phyloP scores from a whole-genome alignment of 169 alveolate species.

The Eimeria falciformis region DNA sequence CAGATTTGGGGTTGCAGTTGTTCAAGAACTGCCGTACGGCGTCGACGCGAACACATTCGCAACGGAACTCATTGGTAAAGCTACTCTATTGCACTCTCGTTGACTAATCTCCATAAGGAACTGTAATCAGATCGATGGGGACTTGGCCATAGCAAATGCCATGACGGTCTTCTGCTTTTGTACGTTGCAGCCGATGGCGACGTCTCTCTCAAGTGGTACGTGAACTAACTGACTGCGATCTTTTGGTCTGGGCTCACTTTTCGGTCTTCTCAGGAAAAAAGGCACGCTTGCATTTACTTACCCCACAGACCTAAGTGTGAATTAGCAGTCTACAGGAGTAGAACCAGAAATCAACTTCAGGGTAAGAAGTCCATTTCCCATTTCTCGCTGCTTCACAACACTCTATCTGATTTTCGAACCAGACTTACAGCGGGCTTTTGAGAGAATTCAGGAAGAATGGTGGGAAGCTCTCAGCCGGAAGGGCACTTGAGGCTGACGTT shows the following conservation, averaged over 20 bases:
- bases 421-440: constrained; percentile 73
- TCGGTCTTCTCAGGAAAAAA: constrained; percentile 63
- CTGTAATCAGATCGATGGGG: constrained; percentile 73
- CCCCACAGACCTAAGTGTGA: not conserved
- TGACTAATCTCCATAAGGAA: not conserved
- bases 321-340: constrained; percentile 38
- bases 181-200: constrained; percentile 65
- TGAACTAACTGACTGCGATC: no score
- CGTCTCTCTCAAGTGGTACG: constrained; percentile 68
- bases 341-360: constrained; percentile 72
- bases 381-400: not conserved
- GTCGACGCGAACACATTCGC: constrained; percentile 76
- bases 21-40: constrained; percentile 68
- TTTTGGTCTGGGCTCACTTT: not conserved
- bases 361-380: constrained; percentile 25
- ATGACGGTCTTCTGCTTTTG: constrained; percentile 72
- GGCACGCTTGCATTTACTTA: constrained; percentile 63
- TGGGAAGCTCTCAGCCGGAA: constrained; percentile 64
- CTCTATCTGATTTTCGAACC: not conserved
- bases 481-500: constrained; percentile 73
- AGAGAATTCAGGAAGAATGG: constrained; percentile 44
- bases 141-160: constrained; percentile 76
- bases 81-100: not conserved
- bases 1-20: constrained; percentile 72
- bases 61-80: constrained; percentile 70